A percentile compares a stretch with the other conserved stretches of the same genome.
Conservation (phyloP, 768 basidiomycete genomes). For the Pleurotus tuber-regium region DNA sequence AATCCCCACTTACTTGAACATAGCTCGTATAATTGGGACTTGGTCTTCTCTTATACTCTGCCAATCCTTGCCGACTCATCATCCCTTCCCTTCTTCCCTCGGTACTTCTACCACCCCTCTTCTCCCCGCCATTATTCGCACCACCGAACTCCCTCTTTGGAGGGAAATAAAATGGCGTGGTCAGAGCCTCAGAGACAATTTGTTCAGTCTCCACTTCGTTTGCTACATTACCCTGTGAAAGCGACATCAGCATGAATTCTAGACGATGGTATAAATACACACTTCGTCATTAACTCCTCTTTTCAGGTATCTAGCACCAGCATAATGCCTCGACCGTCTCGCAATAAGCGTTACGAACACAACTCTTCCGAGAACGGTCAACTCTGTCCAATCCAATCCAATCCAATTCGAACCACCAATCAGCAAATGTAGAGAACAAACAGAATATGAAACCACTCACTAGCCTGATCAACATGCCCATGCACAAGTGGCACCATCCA, state of each 20-base stretch:
- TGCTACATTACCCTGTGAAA: conserved; percentile 85
- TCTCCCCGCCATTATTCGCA: conserved; percentile 28
- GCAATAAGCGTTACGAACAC: conserved; percentile 96
- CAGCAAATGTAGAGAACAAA: background rate
- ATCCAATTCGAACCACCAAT: too few relatives aligned
- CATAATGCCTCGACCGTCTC: conserved; percentile 90
- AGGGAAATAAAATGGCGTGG: conserved; percentile 86
- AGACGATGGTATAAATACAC: background rate
- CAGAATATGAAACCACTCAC: conserved; percentile 46
- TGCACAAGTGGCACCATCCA: conserved; percentile 94
- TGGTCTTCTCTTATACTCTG: conserved; percentile 40
- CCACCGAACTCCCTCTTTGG: conserved; percentile 29
- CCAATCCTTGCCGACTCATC: background rate
- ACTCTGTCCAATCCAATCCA: too few relatives aligned
- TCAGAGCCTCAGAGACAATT: conserved; percentile 87
- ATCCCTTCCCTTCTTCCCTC: background rate
- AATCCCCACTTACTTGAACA: conserved; percentile 62
- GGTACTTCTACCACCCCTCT: background rate
- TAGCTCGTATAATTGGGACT: conserved; percentile 93
- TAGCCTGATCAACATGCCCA: conserved; percentile 98
- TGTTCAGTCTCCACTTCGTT: conserved; percentile 99
- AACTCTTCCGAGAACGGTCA: conserved; percentile 86
- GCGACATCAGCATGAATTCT: too few relatives aligned
- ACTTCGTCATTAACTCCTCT: conserved; percentile 95
- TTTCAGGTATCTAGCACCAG: conserved; percentile 92